Conservation (phyloP, 306 rosid species). For the Myrica gale region DNA sequence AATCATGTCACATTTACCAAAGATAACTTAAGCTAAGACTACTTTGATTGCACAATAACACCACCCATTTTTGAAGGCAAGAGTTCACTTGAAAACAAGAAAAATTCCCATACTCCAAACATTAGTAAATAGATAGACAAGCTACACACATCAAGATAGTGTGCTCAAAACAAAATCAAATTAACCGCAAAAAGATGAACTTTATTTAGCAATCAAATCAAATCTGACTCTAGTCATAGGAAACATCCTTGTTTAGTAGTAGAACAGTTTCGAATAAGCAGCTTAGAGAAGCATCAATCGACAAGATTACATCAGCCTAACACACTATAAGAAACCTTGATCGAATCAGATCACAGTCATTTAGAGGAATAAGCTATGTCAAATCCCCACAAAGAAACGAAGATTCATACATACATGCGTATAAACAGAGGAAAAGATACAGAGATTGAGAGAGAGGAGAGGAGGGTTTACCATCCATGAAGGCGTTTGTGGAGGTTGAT, state of each 20-base stretch:
- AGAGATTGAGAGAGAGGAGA: background rate
- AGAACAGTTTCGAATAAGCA: background rate
- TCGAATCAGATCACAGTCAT: background rate
- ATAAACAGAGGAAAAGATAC: background rate
- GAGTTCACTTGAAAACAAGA: background rate
- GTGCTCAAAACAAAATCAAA: no score
- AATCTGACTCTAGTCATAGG: background rate
- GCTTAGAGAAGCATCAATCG: background rate
- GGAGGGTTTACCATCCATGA: slow-evolving; percentile 38
- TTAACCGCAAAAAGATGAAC: background rate
- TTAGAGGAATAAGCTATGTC: background rate
- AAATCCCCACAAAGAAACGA: background rate
- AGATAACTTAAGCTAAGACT: background rate
- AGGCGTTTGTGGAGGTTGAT: slow-evolving; percentile 53
- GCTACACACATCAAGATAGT: no score
- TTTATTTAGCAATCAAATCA: background rate
- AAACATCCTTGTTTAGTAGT: background rate
- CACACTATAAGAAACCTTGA: background rate
- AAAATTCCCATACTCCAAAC: background rate
- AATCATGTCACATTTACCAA: background rate
- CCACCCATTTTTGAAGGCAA: background rate
- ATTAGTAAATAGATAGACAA: no score
- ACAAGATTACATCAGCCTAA: background rate
- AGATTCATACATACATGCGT: no score
- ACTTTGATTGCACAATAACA: background rate